Percentiles rank a stretch among this genome's conserved stretches.
Evolutionary conservation across 2,329 filamentous ascomycete species (phyloP).

Genomic region (Botrytis fragariae): DNA sequence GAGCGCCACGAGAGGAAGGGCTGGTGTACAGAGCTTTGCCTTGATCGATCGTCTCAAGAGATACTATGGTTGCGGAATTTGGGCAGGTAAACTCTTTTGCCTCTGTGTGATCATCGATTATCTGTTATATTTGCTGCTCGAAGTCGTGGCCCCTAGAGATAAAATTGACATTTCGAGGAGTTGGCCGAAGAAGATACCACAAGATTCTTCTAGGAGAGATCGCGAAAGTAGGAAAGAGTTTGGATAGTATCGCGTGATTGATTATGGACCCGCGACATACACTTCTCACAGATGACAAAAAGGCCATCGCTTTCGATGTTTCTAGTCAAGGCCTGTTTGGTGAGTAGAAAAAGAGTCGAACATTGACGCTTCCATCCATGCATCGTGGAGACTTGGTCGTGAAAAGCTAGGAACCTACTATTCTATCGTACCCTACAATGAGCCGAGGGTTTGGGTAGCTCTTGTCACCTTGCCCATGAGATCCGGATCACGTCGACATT

Average conservation of each 20-base stretch:
- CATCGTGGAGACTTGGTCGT: background rate
- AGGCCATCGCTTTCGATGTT: background rate
- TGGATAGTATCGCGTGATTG: background rate
- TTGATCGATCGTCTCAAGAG: slow-evolving; percentile 92
- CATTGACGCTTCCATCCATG: background rate
- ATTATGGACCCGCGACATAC: background rate
- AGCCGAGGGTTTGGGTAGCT: background rate
- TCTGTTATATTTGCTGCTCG: slow-evolving; percentile 81
- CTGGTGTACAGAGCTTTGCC: slow-evolving; percentile 78
- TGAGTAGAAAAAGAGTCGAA: background rate
- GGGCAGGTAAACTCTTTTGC: slow-evolving; percentile 97
- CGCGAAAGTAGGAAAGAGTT: slow-evolving; percentile 6
- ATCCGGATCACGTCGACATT: background rate
- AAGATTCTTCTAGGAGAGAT: slow-evolving; percentile 12
- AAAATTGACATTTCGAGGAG: slow-evolving; percentile 86
- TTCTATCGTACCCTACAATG: background rate
- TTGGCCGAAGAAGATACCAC: slow-evolving; percentile 74
- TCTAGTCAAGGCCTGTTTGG: background rate
- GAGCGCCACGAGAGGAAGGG: slow-evolving; percentile 67
- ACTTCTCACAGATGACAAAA: background rate
- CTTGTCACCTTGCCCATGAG: background rate
- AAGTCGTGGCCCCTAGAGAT: slow-evolving; percentile 80
- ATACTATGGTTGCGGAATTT: slow-evolving; percentile 97
- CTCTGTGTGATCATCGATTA: slow-evolving; percentile 94
- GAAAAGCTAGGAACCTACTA: background rate